Conservation (phyloP, 139 green algal species). For the Coccomyxa sp. region DNA sequence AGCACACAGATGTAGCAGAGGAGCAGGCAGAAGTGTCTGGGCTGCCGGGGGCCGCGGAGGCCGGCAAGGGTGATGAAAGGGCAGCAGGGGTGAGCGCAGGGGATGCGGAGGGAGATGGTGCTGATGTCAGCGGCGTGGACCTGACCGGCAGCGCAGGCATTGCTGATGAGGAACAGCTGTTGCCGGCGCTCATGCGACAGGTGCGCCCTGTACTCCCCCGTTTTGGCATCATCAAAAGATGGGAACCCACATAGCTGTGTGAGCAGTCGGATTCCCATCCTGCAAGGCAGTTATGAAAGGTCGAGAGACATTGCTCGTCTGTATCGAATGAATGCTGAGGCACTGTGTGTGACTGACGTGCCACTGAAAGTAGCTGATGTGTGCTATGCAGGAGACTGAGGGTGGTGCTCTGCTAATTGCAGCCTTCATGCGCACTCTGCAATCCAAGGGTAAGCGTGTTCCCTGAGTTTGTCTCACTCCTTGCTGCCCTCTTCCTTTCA, state of each 20-base stretch:
- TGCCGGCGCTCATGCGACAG: conserved; percentile 9
- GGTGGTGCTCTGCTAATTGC: conserved; percentile 35
- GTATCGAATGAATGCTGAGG: neutral
- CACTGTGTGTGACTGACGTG: neutral
- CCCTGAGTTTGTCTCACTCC: neutral
- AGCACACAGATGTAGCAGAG: too few relatives aligned
- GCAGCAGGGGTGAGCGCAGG: neutral
- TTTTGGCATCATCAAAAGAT: neutral
- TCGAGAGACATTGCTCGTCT: neutral
- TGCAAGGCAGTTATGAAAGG: neutral
- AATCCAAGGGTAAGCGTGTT: neutral
- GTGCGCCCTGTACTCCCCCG: neutral
- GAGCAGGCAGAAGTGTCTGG: neutral
- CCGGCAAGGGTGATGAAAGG: neutral
- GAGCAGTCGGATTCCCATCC: neutral
- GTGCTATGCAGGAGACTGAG: conserved; percentile 32
- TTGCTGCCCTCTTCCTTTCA: neutral
- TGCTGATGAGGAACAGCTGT: neutral
- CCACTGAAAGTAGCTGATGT: neutral
- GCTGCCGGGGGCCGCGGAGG: neutral
- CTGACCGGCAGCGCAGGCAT: neutral
- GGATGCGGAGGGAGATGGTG: neutral
- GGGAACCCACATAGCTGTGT: too few relatives aligned
- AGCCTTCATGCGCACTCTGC: conserved; percentile 27
- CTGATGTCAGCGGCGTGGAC: neutral